phyloP scores from a whole-genome alignment of 192 early-diverging fungal species.

The Backusella westeae region DNA sequence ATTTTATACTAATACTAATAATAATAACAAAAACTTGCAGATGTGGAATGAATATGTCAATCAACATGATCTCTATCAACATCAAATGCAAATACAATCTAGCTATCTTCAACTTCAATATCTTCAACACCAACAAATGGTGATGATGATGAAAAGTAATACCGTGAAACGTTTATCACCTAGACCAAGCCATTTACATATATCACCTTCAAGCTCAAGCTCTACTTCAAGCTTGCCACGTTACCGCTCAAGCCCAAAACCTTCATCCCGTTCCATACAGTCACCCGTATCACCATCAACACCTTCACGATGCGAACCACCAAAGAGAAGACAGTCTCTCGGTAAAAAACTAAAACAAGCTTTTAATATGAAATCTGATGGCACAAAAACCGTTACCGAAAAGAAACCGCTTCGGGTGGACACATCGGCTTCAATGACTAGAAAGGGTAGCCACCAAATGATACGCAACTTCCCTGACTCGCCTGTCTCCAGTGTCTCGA shows the following conservation, averaged over 20 bases:
- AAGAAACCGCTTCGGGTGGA: slow-evolving; percentile 3
- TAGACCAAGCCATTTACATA: neutral
- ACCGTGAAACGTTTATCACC: neutral
- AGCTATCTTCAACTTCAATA: slow-evolving; percentile 13
- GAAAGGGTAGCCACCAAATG: neutral
- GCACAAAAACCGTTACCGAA: neutral
- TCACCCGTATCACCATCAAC: slow-evolving; percentile 7
- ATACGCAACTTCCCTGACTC: neutral
- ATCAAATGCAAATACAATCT: slow-evolving; percentile 7
- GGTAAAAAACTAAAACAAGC: slow-evolving; percentile 10
- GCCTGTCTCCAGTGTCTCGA: slow-evolving; percentile 8
- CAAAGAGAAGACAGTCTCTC: slow-evolving; percentile 17
- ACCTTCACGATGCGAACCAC: neutral
- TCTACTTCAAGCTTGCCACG: slow-evolving; percentile 2
- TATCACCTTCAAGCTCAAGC: neutral
- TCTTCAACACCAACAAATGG: slow-evolving; percentile 7
- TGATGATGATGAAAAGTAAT: slow-evolving; percentile 14
- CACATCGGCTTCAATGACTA: neutral
- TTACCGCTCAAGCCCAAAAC: neutral
- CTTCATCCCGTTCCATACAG: neutral
- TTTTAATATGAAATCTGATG: neutral
- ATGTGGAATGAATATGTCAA: slow-evolving; percentile 6
- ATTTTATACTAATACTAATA: neutral
- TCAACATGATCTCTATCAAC: slow-evolving; percentile 7
- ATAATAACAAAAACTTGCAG: neutral